Evolutionary conservation across 371 early-diverging fungal genomes (phyloP).

Genomic region (Mortierella sp.): DNA sequence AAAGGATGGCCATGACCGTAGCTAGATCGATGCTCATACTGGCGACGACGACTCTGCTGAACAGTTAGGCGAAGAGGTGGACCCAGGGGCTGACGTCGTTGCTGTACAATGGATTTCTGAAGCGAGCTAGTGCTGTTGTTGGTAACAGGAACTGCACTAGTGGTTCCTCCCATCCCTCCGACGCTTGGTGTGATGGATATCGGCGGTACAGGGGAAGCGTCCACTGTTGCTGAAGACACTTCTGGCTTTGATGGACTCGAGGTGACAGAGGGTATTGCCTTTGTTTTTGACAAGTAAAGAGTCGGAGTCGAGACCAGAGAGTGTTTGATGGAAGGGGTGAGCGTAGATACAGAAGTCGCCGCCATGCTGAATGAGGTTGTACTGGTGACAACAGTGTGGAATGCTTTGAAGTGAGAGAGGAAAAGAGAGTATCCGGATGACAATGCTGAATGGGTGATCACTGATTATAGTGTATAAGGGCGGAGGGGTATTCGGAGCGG

Average conservation of each 20-base stretch:
- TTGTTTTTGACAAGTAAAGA: constrained; percentile 4
- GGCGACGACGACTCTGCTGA: constrained; percentile 22
- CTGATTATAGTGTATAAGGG: constrained; percentile 47
- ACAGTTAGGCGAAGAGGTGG: constrained; percentile 19
- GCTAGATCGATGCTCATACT: constrained; percentile 19
- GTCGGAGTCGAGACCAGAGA: constrained; percentile 8
- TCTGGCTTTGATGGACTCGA: neutral
- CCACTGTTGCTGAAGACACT: neutral
- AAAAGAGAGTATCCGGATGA: neutral
- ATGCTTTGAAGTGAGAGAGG: neutral
- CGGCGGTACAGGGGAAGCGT: neutral
- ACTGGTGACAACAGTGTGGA: constrained; percentile 3
- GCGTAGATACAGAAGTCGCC: constrained; percentile 12
- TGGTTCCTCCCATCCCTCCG: neutral
- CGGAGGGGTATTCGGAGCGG: constrained; percentile 19
- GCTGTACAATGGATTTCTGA: constrained; percentile 19
- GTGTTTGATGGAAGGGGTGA: constrained; percentile 8
- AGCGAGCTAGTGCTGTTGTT: neutral
- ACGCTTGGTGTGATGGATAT: neutral
- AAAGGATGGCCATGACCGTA: constrained; percentile 31
- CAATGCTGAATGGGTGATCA: constrained; percentile 16
- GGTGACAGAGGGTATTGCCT: neutral
- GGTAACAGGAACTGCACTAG: neutral
- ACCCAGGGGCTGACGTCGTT: constrained; percentile 16
- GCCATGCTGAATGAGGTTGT: constrained; percentile 18